Percentiles rank a stretch among this genome's conserved stretches.
These are phyloP conservation scores for Penicillium subrubescens DNA, from an alignment of 495 filamentous ascomycete genomes.

Conservation along the genomic window DNA sequence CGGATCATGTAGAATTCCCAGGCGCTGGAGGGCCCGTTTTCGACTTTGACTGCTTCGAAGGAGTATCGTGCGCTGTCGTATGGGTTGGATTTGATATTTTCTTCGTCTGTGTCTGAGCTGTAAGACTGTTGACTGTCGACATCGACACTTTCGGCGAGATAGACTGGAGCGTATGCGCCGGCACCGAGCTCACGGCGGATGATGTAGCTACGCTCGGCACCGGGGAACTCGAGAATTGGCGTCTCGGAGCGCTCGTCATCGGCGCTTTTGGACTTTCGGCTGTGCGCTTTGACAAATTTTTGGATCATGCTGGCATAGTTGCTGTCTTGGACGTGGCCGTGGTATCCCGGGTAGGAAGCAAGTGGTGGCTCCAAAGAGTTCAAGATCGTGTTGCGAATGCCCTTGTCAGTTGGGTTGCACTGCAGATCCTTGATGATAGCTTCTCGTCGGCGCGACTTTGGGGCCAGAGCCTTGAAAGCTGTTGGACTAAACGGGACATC, in stretches of 20 bases:
- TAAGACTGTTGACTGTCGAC: conserved; percentile 47
- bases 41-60: conserved; percentile 91
- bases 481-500: conserved; percentile 46
- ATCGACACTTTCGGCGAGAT: conserved; percentile 76
- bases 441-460: conserved; percentile 36
- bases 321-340: conserved; percentile 61
- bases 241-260: conserved; percentile 55
- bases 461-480: conserved; percentile 48
- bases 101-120: conserved; percentile 50
- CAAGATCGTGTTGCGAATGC: conserved; percentile 72
- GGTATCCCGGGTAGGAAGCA: conserved; percentile 73
- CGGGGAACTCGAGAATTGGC: conserved; percentile 69
- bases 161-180: conserved; percentile 93
- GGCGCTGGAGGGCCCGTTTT: conserved; percentile 73
- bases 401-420: conserved; percentile 85
- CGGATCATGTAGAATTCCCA: conserved; percentile 99
- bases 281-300: conserved; percentile 70
- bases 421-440: conserved; percentile 78
- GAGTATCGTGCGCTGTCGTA: conserved; percentile 43
- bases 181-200: conserved; percentile 87
- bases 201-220: conserved; percentile 62
- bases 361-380: conserved; percentile 70
- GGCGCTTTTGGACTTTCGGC: conserved; percentile 61
- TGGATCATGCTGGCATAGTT: conserved; percentile 72
- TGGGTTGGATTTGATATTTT: conserved; percentile 24